Evolutionary conservation across 139 green algal genomes (phyloP), one percentile per base, ranked within the genome.

Genomic region (Volvox africanus): DNA sequence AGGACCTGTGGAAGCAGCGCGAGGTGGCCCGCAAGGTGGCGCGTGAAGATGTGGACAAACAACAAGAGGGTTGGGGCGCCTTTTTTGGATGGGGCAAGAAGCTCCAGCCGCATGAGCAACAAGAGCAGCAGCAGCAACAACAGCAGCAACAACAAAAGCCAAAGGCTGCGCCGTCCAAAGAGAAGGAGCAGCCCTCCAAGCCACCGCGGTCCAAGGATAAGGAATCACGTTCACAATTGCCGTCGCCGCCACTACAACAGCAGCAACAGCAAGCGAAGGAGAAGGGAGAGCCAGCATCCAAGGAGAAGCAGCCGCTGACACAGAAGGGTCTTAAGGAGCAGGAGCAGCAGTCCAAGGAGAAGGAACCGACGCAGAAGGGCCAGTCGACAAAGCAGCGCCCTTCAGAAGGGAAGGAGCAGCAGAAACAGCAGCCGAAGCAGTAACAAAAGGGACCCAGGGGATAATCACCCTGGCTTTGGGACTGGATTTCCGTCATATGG

Each of bases 61-160:
- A 71, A 44, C 28, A 68, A 28, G 69, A 67, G 17, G 68, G 37
- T n/a, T 73, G 28, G 68, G 44, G 85, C 44, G 68, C 62, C 21
- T 89, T 79, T 16, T 89, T 89, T 50, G 44, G 71, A 2, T 89
- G 85, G 85, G 85, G 85, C 68, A 89, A 89, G 85, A 89, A 89
- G 71, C 71, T 2, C 1, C 26, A 33, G 20, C 71, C 14, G 71
- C 67, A 75, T 11, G 22, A 26, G 67, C 67, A 26, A 75, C 67
- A 26, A 75, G 6, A 26, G 67, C 22, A 26, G 24, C 67, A 6
- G 67, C 67, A 75, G 11, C 67, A 75, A 28, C 67, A 75, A 12
- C 67, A 28, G 11, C 67, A 75, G 67, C 24, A 6, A 28, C 22
- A 75, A 26, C 22, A 75, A 28, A 26, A 26, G 67, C 9, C 11